Percentiles rank a stretch among this genome's conserved stretches.
Evolutionary conservation across 257 asterid species (phyloP).

Genomic region (Penstemon newberryi): DNA sequence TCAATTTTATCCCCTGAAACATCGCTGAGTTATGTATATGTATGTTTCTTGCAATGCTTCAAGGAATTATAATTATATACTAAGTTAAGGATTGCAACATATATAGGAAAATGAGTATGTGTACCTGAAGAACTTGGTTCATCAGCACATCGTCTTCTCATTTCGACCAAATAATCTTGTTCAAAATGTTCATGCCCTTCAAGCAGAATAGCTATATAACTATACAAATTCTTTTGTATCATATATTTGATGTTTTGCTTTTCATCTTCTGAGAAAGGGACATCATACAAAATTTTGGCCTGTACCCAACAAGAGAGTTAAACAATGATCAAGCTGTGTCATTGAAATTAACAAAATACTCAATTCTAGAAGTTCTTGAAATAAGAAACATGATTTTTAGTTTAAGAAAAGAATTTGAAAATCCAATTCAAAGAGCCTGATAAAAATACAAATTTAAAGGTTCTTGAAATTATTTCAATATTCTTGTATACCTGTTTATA

Average conservation of each 20-base stretch:
- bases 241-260: constrained; percentile 59
- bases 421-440: too few relatives aligned
- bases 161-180: constrained; percentile 52
- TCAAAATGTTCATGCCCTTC: constrained; percentile 75
- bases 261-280: constrained; percentile 82
- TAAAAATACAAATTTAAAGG: too few relatives aligned
- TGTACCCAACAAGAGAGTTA: constrained; percentile 30
- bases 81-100: background rate
- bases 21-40: background rate
- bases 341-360: too few relatives aligned
- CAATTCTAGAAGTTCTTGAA: too few relatives aligned
- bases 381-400: too few relatives aligned
- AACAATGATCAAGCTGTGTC: background rate
- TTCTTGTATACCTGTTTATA: constrained; percentile 69
- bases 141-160: constrained; percentile 40
- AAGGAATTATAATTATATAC: background rate
- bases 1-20: constrained; percentile 44
- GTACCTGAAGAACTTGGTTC: constrained; percentile 90
- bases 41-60: too few relatives aligned
- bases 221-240: constrained; percentile 76
- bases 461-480: too few relatives aligned
- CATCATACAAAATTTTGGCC: constrained; percentile 72
- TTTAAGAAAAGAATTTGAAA: too few relatives aligned
- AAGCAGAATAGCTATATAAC: constrained; percentile 67
- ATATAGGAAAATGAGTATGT: constrained; percentile 11